A percentile compares a stretch with the other conserved stretches of the same genome.
phyloP scores from a whole-genome alignment of 306 rosid species.

The Potentilla sterilis region DNA sequence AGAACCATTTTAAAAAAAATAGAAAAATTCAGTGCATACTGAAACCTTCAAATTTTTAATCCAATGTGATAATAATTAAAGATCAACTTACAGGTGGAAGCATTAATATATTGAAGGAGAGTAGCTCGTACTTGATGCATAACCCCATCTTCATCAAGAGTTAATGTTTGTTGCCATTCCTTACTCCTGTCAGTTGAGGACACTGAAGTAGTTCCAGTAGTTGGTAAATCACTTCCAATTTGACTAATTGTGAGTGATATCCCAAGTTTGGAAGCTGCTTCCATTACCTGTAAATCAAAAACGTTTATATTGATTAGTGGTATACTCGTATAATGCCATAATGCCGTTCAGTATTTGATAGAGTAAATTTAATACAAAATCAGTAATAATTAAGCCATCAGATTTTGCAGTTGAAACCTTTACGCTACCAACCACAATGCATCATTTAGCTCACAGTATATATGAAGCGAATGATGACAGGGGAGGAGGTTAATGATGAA shows the following conservation, averaged over 20 bases:
- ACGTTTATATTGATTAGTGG: constrained; percentile 20
- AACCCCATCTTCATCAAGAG: constrained; percentile 83
- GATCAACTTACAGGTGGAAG: constrained; percentile 58
- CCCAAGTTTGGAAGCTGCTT: constrained; percentile 79
- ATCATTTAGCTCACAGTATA: constrained; percentile 2
- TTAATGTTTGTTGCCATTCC: constrained; percentile 77
- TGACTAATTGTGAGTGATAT: constrained; percentile 65
- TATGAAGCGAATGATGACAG: constrained; percentile 6
- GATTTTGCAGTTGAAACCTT: constrained; percentile 10
- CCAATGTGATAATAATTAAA: constrained; percentile 17
- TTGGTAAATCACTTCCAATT: constrained; percentile 59
- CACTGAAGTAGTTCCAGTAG: constrained; percentile 52
- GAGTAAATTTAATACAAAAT: constrained; percentile 12
- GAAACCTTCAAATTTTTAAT: constrained; percentile 24
- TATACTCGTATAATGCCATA: neutral
- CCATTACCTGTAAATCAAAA: constrained; percentile 59
- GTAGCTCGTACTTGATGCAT: constrained; percentile 77
- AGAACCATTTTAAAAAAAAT: constrained; percentile 19
- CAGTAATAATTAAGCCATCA: neutral
- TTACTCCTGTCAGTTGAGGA: constrained; percentile 61
- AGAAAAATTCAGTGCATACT: neutral
- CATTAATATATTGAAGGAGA: constrained; percentile 75
- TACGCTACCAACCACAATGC: constrained; percentile 4
- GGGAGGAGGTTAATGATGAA: constrained; percentile 14
- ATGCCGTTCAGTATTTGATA: neutral